Conservation (phyloP, 2,329 filamentous ascomycete genomes). For the Talaromyces sp. region DNA sequence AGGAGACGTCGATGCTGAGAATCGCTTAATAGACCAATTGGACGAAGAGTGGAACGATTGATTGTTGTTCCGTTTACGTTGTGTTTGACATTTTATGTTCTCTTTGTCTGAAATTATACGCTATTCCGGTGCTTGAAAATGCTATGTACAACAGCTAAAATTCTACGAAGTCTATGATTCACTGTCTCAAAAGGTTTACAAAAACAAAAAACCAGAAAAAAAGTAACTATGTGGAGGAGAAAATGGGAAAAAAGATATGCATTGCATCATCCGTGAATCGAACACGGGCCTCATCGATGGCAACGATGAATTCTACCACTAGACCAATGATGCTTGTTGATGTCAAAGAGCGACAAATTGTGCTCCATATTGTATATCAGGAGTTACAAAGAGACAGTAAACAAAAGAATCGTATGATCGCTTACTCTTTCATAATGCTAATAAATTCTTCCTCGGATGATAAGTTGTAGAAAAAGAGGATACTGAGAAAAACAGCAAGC, state of each 20-base stretch:
- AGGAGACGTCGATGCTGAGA: constrained; percentile 71
- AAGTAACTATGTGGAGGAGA: background rate
- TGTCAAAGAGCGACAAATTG: background rate
- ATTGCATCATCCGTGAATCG: constrained; percentile 22
- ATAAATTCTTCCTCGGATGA: background rate
- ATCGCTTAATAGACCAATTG: constrained; percentile 88
- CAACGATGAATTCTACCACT: constrained; percentile 23
- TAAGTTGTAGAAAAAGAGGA: too few relatives aligned
- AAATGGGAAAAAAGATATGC: background rate
- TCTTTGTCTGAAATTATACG: background rate
- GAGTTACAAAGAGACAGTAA: background rate
- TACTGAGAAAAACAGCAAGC: too few relatives aligned
- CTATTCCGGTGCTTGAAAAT: background rate
- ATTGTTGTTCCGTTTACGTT: background rate
- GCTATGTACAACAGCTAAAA: background rate
- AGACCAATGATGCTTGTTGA: constrained; percentile 21
- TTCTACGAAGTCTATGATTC: background rate
- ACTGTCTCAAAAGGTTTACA: background rate
- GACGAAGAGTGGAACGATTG: constrained; percentile 95
- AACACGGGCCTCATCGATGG: constrained; percentile 23
- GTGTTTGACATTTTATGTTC: background rate
- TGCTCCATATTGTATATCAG: too few relatives aligned
- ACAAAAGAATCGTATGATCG: background rate
- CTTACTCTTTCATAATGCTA: background rate
- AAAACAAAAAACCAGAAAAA: background rate